These are phyloP conservation scores for Cutaneotrichosporon sp. DNA, from an alignment of 1,284 basidiomycete species.

Conservation along the genomic window DNA sequence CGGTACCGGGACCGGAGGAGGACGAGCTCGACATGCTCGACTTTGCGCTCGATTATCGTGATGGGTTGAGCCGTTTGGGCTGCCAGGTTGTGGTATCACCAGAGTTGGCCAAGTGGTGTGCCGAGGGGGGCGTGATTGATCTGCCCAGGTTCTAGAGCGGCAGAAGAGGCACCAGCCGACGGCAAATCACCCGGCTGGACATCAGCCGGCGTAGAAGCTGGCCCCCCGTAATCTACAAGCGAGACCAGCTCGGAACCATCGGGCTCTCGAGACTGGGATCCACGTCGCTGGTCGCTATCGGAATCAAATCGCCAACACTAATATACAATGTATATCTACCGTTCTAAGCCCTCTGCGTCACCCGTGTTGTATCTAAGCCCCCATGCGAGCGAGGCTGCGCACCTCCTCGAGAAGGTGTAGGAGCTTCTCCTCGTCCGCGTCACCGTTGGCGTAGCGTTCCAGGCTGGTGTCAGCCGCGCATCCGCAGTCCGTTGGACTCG, in stretches of 20 bases:
- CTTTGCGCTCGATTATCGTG: constrained; percentile 44
- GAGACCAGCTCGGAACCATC: too few species aligned
- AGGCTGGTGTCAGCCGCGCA: constrained; percentile 30
- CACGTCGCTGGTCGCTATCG: too few species aligned
- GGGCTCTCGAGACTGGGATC: too few species aligned
- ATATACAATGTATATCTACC: constrained; percentile 6
- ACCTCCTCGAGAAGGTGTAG: constrained; percentile 43
- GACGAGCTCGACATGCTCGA: constrained; percentile 53
- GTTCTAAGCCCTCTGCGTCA: neutral
- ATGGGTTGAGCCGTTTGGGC: constrained; percentile 46
- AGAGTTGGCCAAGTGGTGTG: constrained; percentile 44
- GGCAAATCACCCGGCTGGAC: too few species aligned
- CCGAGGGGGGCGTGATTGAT: constrained; percentile 41
- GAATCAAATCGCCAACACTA: neutral
- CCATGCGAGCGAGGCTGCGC: constrained; percentile 36
- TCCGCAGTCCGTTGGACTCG: too few species aligned
- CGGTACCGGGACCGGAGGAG: constrained; percentile 41
- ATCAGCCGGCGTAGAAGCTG: too few species aligned
- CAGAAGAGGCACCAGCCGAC: too few species aligned
- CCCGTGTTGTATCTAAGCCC: constrained; percentile 4
- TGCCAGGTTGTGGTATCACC: constrained; percentile 51
- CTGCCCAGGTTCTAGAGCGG: constrained; percentile 40
- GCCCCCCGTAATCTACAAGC: too few species aligned
- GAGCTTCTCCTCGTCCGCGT: constrained; percentile 37
- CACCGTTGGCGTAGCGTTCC: constrained; percentile 42